A percentile compares a stretch with the other conserved stretches of the same genome.
Evolutionary conservation across 2,329 filamentous ascomycete species (phyloP).

Genomic region (Bipolaris victoriae): DNA sequence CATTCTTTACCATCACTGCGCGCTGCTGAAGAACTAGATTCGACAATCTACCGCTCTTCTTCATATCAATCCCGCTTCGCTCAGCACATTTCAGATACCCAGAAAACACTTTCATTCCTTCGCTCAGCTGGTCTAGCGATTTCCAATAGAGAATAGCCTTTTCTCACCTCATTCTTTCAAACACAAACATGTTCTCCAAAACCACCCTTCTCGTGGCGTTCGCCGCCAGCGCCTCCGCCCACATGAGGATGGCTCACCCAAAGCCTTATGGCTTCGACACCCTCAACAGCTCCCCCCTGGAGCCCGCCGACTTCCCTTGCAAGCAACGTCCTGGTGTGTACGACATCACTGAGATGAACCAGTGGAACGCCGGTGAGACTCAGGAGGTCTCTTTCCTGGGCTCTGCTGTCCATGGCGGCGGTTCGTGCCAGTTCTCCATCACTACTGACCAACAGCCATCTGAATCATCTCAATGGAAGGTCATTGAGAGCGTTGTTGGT

Average conservation of each 20-base stretch:
- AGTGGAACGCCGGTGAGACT: conserved; percentile 62
- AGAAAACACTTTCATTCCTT: conserved; percentile 29
- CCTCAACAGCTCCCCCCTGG: conserved; percentile 70
- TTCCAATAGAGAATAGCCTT: conserved; percentile 23
- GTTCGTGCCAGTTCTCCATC: conserved; percentile 87
- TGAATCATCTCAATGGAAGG: conserved; percentile 72
- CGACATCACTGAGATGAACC: conserved; percentile 63
- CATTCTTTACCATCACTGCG: conserved; percentile 36
- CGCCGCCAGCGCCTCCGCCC: conserved; percentile 68
- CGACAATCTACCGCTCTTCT: conserved; percentile 8
- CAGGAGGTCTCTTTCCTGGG: conserved; percentile 35
- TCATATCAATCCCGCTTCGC: conserved; percentile 11
- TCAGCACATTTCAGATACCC: conserved; percentile 15
- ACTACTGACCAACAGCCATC: conserved; percentile 76
- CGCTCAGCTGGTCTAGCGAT: conserved; percentile 51
- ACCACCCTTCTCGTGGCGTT: conserved; percentile 61
- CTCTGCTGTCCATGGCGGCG: conserved; percentile 81
- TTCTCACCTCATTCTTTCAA: conserved; percentile 25
- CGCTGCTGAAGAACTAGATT: conserved; percentile 35
- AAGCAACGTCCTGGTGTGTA: conserved; percentile 64
- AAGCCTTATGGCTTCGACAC: conserved; percentile 61
- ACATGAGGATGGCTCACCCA: conserved; percentile 76
- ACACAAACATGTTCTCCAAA: conserved; percentile 58
- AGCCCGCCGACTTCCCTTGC: conserved; percentile 76
- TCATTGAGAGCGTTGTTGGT: conserved; percentile 86